A percentile compares a stretch with the other conserved stretches of the same genome.
Evolutionary conservation across 139 green algal species (phyloP).

Genomic region (Gonium pectorale): DNA sequence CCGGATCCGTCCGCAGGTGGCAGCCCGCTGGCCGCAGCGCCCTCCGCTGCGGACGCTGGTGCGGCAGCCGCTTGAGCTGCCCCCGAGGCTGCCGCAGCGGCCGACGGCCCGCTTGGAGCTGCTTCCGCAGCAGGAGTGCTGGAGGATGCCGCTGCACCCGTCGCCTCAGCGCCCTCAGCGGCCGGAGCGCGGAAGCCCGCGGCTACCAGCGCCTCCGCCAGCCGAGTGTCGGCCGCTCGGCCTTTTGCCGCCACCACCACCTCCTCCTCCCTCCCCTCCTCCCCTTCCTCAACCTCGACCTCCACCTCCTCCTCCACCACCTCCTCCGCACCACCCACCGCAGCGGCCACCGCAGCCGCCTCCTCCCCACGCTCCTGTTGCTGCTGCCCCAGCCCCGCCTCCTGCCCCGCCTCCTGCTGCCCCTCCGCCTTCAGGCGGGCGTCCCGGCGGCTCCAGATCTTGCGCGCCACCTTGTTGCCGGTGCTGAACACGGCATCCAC

Average conservation of each 20-base stretch:
- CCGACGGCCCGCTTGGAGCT: no score
- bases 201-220: background rate
- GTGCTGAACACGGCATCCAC: background rate
- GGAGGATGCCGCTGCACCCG: background rate
- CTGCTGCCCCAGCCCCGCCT: background rate
- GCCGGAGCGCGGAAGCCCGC: background rate
- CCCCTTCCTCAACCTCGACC: background rate
- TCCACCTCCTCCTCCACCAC: background rate
- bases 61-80: no score
- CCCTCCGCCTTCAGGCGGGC: no score
- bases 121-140: background rate
- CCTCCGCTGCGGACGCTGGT: background rate
- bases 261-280: background rate
- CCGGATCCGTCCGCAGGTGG: no score
- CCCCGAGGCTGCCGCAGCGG: no score
- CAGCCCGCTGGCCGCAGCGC: background rate
- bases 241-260: background rate
- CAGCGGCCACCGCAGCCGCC: background rate
- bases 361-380: background rate
- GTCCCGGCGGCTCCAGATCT: background rate
- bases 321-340: background rate
- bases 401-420: background rate
- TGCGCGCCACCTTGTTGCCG: background rate
- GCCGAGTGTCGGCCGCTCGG: background rate
- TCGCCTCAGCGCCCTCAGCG: background rate